phyloP scores from a whole-genome alignment of 2,329 filamentous ascomycete genomes.

The Stachybotrys elegans region DNA sequence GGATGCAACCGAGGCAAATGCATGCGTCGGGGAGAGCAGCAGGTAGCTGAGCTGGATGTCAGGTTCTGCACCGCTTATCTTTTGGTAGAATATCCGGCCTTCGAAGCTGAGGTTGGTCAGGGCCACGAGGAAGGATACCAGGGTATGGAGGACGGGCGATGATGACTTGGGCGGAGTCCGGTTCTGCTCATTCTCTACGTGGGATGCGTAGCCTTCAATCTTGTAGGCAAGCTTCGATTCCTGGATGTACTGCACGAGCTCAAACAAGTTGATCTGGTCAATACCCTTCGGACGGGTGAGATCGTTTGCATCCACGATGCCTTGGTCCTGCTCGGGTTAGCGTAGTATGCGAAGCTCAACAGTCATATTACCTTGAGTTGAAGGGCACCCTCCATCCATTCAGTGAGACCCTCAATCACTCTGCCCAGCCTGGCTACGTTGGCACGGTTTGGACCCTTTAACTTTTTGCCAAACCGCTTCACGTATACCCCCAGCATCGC shows the following conservation, averaged over 20 bases:
- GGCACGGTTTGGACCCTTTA: slow-evolving; percentile 87
- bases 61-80: slow-evolving; percentile 23
- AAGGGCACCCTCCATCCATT: slow-evolving; percentile 57
- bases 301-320: slow-evolving; percentile 63
- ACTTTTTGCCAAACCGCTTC: slow-evolving; percentile 77
- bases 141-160: slow-evolving; percentile 48
- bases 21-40: slow-evolving; percentile 83
- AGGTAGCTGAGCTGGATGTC: slow-evolving; percentile 73
- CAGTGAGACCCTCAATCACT: slow-evolving; percentile 71
- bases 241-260: slow-evolving; percentile 80
- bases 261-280: slow-evolving; percentile 92
- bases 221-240: slow-evolving; percentile 92
- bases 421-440: slow-evolving; percentile 86
- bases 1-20: slow-evolving; percentile 83
- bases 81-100: slow-evolving; percentile 61
- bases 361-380: slow-evolving; percentile 36
- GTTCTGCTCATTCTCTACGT: slow-evolving; percentile 46
- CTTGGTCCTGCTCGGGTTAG: slow-evolving; percentile 42
- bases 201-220: slow-evolving; percentile 79
- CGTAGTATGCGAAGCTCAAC: not conserved
- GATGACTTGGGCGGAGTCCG: slow-evolving; percentile 18
- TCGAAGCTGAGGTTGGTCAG: slow-evolving; percentile 80
- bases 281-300: slow-evolving; percentile 80
- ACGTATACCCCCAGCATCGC: slow-evolving; percentile 77
- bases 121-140: slow-evolving; percentile 64